Percentiles rank a stretch among this genome's conserved stretches.
Conservation (phyloP, 2,329 filamentous ascomycete genomes). For the Massarina eburnea region DNA sequence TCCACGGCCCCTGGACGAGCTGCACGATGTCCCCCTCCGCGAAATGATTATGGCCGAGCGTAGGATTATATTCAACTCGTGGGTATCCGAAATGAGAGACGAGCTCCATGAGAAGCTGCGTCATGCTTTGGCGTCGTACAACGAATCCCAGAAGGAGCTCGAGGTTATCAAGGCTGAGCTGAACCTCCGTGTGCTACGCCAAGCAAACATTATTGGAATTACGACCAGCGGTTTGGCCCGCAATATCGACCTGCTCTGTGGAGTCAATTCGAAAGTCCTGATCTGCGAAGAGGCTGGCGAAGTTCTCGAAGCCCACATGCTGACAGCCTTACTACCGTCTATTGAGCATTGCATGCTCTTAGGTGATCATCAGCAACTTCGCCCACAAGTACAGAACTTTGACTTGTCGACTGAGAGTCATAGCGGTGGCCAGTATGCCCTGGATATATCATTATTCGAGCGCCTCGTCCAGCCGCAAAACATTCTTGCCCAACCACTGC, state of each 20-base stretch:
- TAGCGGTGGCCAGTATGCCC: conserved; percentile 52
- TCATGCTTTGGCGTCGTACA: conserved; percentile 10
- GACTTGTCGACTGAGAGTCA: conserved; percentile 56
- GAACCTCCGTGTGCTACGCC: conserved; percentile 40
- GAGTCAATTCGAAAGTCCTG: conserved; percentile 57
- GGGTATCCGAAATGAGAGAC: conserved; percentile 15
- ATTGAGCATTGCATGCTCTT: conserved; percentile 65
- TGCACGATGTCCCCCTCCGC: too few species aligned
- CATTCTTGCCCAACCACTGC: conserved; percentile 49
- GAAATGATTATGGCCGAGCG: conserved; percentile 18
- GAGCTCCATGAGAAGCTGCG: conserved; percentile 16
- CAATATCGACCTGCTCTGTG: conserved; percentile 53
- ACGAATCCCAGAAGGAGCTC: conserved; percentile 10
- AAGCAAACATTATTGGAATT: conserved; percentile 58
- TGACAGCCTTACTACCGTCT: conserved; percentile 61
- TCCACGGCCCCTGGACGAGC: too few species aligned
- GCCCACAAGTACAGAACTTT: conserved; percentile 60
- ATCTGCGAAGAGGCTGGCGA: conserved; percentile 71
- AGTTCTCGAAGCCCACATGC: conserved; percentile 64
- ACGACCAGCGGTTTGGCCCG: conserved; percentile 64
- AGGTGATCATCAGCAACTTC: conserved; percentile 64
- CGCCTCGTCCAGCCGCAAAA: too few species aligned
- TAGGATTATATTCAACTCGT: conserved; percentile 1
- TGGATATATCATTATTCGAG: conserved; percentile 66
- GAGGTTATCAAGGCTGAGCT: conserved; percentile 38